phyloP scores from a whole-genome alignment of 2,329 filamentous ascomycete species.

The Esteya vermicola region DNA sequence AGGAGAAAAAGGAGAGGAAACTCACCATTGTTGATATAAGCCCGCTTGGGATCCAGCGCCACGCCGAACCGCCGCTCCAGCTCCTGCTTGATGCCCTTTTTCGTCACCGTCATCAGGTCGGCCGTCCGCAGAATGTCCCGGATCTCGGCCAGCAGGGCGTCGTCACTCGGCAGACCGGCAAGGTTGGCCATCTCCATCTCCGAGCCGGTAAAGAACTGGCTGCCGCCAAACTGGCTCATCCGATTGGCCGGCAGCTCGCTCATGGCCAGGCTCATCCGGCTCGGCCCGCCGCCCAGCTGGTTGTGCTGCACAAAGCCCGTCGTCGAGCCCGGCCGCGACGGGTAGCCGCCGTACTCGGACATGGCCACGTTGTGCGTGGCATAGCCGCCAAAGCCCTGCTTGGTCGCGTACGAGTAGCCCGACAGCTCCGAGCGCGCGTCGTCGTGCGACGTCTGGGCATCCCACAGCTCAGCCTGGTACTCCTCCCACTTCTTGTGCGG shows the following conservation, averaged over 20 bases:
- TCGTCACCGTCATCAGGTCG: slow-evolving; percentile 94
- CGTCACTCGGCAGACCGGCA: slow-evolving; percentile 67
- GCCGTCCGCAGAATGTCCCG: slow-evolving; percentile 82
- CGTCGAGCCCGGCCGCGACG: slow-evolving; percentile 41
- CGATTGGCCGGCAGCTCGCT: slow-evolving; percentile 48
- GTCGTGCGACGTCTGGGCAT: slow-evolving; percentile 70
- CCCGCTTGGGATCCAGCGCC: slow-evolving; percentile 70
- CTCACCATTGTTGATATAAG: slow-evolving; percentile 88
- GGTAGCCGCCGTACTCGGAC: slow-evolving; percentile 51
- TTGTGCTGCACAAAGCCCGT: slow-evolving; percentile 33
- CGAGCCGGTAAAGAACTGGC: slow-evolving; percentile 38
- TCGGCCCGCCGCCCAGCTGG: slow-evolving; percentile 28
- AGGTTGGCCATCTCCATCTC: slow-evolving; percentile 64
- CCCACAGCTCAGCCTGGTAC: slow-evolving; percentile 96
- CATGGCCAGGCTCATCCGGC: slow-evolving; percentile 66
- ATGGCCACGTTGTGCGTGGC: slow-evolving; percentile 24
- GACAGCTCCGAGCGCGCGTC: slow-evolving; percentile 78
- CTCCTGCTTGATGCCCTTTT: slow-evolving; percentile 94
- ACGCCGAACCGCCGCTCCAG: slow-evolving; percentile 83
- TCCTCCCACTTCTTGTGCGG: slow-evolving; percentile 99
- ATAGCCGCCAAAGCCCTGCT: slow-evolving; percentile 42
- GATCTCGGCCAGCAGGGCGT: slow-evolving; percentile 84
- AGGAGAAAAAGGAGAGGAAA: slow-evolving; percentile 12
- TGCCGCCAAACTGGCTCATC: slow-evolving; percentile 46
- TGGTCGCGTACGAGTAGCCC: slow-evolving; percentile 90